Base-by-base conservation (phyloP, 345 rosid species). In the Salix brachista region DNA sequence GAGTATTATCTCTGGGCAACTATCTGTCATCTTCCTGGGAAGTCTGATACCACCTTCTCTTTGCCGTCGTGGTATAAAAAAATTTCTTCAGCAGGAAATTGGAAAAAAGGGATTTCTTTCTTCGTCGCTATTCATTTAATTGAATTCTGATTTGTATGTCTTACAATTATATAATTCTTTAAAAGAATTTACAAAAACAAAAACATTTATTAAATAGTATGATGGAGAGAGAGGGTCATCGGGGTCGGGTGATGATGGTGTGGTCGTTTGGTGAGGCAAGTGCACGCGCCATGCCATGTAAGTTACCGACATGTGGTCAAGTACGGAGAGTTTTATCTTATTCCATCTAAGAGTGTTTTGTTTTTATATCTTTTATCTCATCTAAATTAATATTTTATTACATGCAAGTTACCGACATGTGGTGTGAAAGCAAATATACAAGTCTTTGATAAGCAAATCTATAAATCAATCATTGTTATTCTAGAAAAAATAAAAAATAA, bases 251-350 rank as follows among this genome's bases (percentile, higher is more conserved):
- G 73, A 25, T 56, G 50, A 1, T 36, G 19, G 60, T 26, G 26
- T 17, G 11, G 32, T 56, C 28, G 69, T 65, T 16, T 25, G 6
- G 25, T 3, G 34, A 32, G 75, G 77, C 42, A 65, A 48, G 52
- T 37, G 58, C 78, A 75, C 61, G 74, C 78, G 9, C 69, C 79
- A 56, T 62, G 83, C 80, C 79, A 71, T 77, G 74, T 28, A 78
- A 67, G 83, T 56, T 71, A 80, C 75, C 78, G 81, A 69, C 86
- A 83, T 83, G 87, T 80, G 86, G 77, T 73, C 37, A 37, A 52
- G 60, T 37, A 30, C 36, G 60, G 52, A 65, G 65, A 67, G 19
- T n/a, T 73, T 34, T 21, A 56, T 74, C 48, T 67, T 34, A 54
- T 73, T 77, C 70, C 70, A 56, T 56, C 78, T 69, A 46, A 67